These are phyloP conservation scores for Catenaria anguillulae DNA, from an alignment of 371 early-diverging fungal genomes.

Conservation along the genomic window DNA sequence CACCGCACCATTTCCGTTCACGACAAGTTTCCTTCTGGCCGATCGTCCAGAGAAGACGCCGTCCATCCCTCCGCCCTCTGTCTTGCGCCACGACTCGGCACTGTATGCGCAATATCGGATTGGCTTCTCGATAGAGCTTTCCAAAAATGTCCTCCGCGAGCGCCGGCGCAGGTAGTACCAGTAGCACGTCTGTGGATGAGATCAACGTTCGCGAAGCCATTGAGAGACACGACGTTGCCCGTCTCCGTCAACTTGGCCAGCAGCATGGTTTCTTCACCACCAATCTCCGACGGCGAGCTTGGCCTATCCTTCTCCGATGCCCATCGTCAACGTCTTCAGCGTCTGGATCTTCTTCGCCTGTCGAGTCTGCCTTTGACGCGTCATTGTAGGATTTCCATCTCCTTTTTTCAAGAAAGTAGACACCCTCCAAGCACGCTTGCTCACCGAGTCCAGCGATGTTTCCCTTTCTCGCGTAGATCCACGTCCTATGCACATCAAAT, in stretches of 20 bases:
- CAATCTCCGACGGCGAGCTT: not conserved
- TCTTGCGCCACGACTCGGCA: no score
- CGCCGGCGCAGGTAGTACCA: not conserved
- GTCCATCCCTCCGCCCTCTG: no score
- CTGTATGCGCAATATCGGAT: no score
- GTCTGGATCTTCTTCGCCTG: slow-evolving; percentile 7
- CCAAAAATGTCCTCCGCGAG: not conserved
- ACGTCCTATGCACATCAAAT: slow-evolving; percentile 13
- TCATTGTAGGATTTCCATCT: not conserved
- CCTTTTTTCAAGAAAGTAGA: not conserved
- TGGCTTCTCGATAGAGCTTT: no score
- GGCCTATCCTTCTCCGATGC: slow-evolving; percentile 4
- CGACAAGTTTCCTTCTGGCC: no score
- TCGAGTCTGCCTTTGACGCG: not conserved
- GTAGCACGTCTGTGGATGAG: no score
- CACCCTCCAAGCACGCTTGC: not conserved
- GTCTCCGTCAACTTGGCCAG: not conserved
- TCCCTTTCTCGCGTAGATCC: no score
- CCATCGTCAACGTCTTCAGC: not conserved
- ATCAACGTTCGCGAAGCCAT: not conserved
- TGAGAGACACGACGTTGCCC: not conserved
- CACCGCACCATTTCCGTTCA: no score
- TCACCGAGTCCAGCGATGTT: not conserved
- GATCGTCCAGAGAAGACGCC: no score
- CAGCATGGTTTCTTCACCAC: not conserved